phyloP scores from a whole-genome alignment of 305 asterid species.

The Fraxinus ornus region DNA sequence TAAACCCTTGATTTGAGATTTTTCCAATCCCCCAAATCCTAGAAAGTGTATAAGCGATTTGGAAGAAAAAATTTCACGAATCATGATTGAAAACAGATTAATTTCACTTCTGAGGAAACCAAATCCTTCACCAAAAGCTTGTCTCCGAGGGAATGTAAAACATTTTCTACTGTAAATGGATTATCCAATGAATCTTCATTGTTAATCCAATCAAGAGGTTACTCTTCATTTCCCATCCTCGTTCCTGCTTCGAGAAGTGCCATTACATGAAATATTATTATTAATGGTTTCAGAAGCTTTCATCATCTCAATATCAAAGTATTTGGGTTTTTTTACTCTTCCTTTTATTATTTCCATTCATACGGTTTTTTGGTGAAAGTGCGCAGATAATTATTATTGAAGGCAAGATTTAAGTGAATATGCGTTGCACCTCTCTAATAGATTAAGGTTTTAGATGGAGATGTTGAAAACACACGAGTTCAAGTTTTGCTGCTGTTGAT shows the following conservation, averaged over 20 bases:
- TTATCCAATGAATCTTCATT: conserved; percentile 27
- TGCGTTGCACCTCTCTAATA: not conserved
- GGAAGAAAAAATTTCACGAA: not conserved
- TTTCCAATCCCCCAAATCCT: not conserved
- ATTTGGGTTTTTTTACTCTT: not conserved
- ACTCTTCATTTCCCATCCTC: conserved; percentile 35
- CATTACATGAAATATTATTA: conserved; percentile 33
- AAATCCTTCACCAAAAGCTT: conserved; percentile 39
- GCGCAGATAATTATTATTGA: not conserved
- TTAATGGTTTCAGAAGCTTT: conserved; percentile 48
- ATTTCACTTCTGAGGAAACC: conserved; percentile 41
- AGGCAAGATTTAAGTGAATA: not conserved
- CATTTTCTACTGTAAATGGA: conserved; percentile 25
- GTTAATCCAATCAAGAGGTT: conserved; percentile 35
- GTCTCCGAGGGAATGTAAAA: conserved; percentile 31
- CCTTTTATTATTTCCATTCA: not conserved
- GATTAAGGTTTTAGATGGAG: not conserved
- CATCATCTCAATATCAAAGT: conserved; percentile 49
- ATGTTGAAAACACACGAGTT: not conserved
- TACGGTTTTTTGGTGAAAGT: not conserved
- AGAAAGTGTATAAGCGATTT: not conserved
- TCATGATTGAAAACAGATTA: conserved; percentile 52
- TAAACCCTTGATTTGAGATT: not conserved
- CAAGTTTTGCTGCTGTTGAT: not conserved
- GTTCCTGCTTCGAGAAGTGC: conserved; percentile 35